phyloP scores from a whole-genome alignment of 768 basidiomycete genomes.

The Boletus rufocinnamomeus region DNA sequence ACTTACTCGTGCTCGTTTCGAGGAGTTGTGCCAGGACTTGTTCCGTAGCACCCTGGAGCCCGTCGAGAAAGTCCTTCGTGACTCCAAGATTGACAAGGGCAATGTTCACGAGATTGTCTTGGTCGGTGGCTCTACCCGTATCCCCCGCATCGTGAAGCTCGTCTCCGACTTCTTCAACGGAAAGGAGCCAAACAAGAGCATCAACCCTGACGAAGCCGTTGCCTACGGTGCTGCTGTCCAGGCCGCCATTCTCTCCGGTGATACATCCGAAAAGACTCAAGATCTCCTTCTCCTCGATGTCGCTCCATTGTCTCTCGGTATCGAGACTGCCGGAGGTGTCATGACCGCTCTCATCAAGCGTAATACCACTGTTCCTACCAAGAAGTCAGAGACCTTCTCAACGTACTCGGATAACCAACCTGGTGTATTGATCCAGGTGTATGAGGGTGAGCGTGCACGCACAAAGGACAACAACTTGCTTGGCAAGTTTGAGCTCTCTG shows the following conservation, averaged over 20 bases:
- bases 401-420: constrained; percentile 99
- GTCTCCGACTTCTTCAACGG: constrained; percentile 99
- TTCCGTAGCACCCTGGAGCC: constrained; percentile 94
- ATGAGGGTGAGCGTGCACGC: constrained; percentile 96
- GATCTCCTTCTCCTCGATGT: constrained; percentile 96
- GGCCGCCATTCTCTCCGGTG: constrained; percentile 96
- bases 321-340: constrained; percentile 98
- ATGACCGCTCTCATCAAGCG: constrained; percentile 99
- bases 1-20: constrained; percentile 96
- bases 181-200: constrained; percentile 98
- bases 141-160: constrained; percentile 95
- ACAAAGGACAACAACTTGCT: constrained; percentile 99
- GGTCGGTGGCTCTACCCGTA: constrained; percentile 98
- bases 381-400: constrained; percentile 98
- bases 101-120: constrained; percentile 97
- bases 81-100: constrained; percentile 97
- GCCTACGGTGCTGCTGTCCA: constrained; percentile 99
- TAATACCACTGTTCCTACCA: constrained; percentile 97
- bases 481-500: constrained; percentile 97
- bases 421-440: constrained; percentile 97
- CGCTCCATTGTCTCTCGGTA: constrained; percentile 86
- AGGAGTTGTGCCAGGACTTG: constrained; percentile 92
- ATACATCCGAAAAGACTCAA: constrained; percentile 97
- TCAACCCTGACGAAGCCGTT: constrained; percentile 99
- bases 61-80: constrained; percentile 97